These are phyloP conservation scores for Aspergillus sp. DNA, from an alignment of 2,329 filamentous ascomycete genomes.

Conservation along the genomic window DNA sequence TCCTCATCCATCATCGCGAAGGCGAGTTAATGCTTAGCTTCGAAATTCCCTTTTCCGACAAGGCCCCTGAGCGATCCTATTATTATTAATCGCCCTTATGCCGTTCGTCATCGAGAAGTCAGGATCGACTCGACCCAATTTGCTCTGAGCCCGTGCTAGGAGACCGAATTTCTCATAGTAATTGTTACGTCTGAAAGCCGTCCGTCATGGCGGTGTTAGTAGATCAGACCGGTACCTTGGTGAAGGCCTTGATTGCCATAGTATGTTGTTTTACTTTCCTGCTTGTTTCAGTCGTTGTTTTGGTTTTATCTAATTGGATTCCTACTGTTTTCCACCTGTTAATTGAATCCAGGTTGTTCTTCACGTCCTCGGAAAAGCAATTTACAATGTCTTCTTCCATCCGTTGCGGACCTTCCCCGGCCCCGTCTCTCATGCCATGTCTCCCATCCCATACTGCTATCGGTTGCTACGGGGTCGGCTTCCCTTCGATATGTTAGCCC, in stretches of 20 bases:
- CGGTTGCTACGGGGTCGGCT: conserved; percentile 12
- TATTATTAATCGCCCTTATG: background rate
- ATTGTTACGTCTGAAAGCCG: background rate
- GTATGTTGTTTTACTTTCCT: background rate
- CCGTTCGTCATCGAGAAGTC: background rate
- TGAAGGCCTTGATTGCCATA: background rate
- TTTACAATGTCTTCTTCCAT: conserved; percentile 33
- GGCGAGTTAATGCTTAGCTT: background rate
- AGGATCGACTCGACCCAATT: background rate
- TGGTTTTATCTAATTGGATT: background rate
- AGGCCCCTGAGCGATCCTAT: background rate
- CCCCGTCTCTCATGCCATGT: conserved; percentile 22
- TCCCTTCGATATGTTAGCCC: conserved; percentile 3
- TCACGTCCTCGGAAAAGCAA: background rate
- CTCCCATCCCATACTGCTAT: conserved; percentile 21
- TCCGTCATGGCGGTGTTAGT: background rate
- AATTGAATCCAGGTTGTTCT: background rate
- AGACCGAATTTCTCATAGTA: background rate
- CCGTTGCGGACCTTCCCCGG: conserved; percentile 30
- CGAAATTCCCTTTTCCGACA: background rate
- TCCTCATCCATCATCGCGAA: too few species aligned
- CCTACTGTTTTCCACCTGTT: background rate
- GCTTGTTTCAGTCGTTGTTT: background rate
- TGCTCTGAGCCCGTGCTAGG: background rate
- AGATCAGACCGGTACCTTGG: background rate